phyloP scores from a whole-genome alignment of 352 stramenopile species.

The Phytophthora tubulina region DNA sequence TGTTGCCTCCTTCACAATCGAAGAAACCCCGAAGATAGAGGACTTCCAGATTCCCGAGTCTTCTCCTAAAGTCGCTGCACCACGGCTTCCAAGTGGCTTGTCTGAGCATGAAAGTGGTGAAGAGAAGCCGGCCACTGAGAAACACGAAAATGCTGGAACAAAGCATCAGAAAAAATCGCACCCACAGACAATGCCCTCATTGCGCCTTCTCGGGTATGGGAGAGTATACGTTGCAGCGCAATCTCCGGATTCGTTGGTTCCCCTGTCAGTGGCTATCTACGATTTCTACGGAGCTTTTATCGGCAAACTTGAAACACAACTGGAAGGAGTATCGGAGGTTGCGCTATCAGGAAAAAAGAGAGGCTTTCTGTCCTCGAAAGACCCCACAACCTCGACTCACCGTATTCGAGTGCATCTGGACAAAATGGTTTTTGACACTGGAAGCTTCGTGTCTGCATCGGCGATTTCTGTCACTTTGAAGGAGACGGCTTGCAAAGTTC shows the following conservation, averaged over 20 bases:
- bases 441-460: constrained; percentile 24
- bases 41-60: constrained; percentile 28
- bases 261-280: constrained; percentile 47
- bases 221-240: constrained; percentile 40
- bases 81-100: constrained; percentile 31
- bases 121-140: constrained; percentile 17
- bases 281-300: constrained; percentile 39
- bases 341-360: constrained; percentile 28
- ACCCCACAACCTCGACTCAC: constrained; percentile 9
- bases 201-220: constrained; percentile 46
- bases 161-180: constrained; percentile 13
- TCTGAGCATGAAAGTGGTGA: constrained; percentile 10
- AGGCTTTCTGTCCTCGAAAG: constrained; percentile 33
- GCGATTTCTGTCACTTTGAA: constrained; percentile 46
- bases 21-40: constrained; percentile 26
- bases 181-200: constrained; percentile 16
- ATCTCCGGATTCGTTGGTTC: constrained; percentile 19
- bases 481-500: constrained; percentile 30
- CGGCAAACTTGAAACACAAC: constrained; percentile 36
- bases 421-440: constrained; percentile 40
- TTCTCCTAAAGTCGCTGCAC: constrained; percentile 23
- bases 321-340: constrained; percentile 22
- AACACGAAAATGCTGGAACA: neutral
- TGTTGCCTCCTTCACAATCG: constrained; percentile 33
- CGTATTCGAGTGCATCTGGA: constrained; percentile 39